Conservation (phyloP, 768 basidiomycete genomes). For the Auricularia auricula-judae region DNA sequence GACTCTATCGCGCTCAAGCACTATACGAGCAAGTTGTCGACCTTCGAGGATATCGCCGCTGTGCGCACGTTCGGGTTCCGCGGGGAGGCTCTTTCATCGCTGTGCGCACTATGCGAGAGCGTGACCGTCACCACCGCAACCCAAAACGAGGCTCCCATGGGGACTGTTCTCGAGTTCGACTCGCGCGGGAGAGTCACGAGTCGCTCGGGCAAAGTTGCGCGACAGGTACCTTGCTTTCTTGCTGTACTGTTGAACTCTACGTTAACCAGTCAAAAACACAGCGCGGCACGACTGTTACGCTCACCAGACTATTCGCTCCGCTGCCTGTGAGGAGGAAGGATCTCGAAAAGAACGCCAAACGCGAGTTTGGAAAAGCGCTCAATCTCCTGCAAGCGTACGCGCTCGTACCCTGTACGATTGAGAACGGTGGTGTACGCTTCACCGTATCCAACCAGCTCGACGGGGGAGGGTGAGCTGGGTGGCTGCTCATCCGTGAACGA, state of each 20-base stretch:
- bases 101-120: conserved; percentile 71
- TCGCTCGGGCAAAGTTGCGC: conserved; percentile 48
- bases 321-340: conserved; percentile 90
- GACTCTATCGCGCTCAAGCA: conserved; percentile 83
- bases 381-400: conserved; percentile 79
- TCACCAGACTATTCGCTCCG: conserved; percentile 64
- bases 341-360: conserved; percentile 75
- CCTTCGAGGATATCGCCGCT: conserved; percentile 58
- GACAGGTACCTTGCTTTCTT: conserved; percentile 45
- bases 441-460: conserved; percentile 57
- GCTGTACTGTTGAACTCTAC: not conserved
- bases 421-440: conserved; percentile 55
- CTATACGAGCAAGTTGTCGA: conserved; percentile 82
- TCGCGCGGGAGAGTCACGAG: conserved; percentile 47
- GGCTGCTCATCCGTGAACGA: not conserved
- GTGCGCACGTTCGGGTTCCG: conserved; percentile 88
- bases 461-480: conserved; percentile 46
- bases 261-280: conserved; percentile 19
- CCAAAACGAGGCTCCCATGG: conserved; percentile 59
- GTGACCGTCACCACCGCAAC: conserved; percentile 71
- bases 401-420: conserved; percentile 59
- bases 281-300: conserved; percentile 76
- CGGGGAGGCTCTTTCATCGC: conserved; percentile 89
- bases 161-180: conserved; percentile 66
- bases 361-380: conserved; percentile 83